Conservation (phyloP, 2,329 filamentous ascomycete genomes). For the Beauveria sp. region DNA sequence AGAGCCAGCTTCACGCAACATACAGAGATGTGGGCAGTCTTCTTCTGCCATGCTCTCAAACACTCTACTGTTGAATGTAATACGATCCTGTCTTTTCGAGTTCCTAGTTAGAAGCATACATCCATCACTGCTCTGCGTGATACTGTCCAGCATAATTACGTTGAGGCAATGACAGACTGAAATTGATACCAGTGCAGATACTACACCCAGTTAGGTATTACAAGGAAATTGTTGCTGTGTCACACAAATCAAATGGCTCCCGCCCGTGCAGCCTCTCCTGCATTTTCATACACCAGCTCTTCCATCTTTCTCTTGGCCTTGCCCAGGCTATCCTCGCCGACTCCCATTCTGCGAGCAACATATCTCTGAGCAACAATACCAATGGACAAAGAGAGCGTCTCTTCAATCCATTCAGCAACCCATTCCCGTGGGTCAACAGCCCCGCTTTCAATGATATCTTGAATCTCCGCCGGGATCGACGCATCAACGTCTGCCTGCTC, state of each 20-base stretch:
- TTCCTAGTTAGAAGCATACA: too few species aligned
- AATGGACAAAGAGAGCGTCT: constrained; percentile 67
- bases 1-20: background rate
- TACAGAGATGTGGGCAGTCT: background rate
- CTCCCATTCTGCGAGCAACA: constrained; percentile 90
- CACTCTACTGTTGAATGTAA: too few species aligned
- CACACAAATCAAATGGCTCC: constrained; percentile 36
- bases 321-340: constrained; percentile 67
- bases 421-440: constrained; percentile 90
- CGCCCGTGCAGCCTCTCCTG: constrained; percentile 52
- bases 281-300: constrained; percentile 47
- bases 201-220: constrained; percentile 6
- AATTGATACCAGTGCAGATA: background rate
- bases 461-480: constrained; percentile 69
- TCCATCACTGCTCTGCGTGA: too few species aligned
- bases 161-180: background rate
- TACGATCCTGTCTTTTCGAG: too few species aligned
- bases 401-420: constrained; percentile 96
- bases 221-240: background rate
- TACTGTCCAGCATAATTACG: background rate
- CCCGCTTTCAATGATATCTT: constrained; percentile 67
- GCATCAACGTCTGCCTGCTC: constrained; percentile 29
- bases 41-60: too few species aligned
- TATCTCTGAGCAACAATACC: constrained; percentile 91
- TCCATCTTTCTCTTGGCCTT: constrained; percentile 55